Base-by-base conservation (phyloP, 176 grass and related monocot genomes). In the Ampelocalamus luodianensis region DNA sequence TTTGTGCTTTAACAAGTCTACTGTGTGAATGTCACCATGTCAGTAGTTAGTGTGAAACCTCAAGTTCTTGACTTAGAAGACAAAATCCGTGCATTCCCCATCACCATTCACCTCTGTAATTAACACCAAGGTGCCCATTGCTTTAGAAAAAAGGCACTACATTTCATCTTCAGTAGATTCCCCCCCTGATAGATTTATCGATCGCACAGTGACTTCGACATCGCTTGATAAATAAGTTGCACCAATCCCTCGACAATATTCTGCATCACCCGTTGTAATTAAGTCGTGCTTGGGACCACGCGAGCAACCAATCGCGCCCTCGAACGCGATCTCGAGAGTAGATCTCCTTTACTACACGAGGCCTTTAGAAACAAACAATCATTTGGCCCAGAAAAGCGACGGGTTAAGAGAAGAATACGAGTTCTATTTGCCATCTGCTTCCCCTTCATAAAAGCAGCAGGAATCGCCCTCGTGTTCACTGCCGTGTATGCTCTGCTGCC, bases 31-130 rank as follows among this genome's bases (percentile, higher is more conserved):
- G 32, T 34, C 32, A 34, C 32, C 32, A 51, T 87, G 39, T 7
- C 39, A 87, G 42, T 48, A 24, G 71, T 32, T 4, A 53, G 65
- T 67, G 48, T 73, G 68, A 84, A 88, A 37, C 67, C 44, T 45
- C 48, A 15, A 27, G 74, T 1, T 61, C 26, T 45, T 13, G 80
- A 51, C 16, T 24, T 5, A 1, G 43, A n/a, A n/a, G n/a, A n/a
- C n/a, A n/a, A n/a, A n/a, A n/a, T n/a, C n/a, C n/a, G n/a, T n/a
- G n/a, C n/a, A n/a, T n/a, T n/a, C n/a, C n/a, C n/a, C 40, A 53
- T 86, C 55, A 42, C 51, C 26, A 63, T 71, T 50, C 42, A 27
- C 84, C 43, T 72, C 43, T 53, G 55, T 68, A 79, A 42, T 53
- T 71, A 72, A 26, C 16, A 32, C 8, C 22, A 48, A 65, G 39